Evolutionary conservation across 331 rosid genomes (phyloP).

Genomic region (Stylosanthes scabra): DNA sequence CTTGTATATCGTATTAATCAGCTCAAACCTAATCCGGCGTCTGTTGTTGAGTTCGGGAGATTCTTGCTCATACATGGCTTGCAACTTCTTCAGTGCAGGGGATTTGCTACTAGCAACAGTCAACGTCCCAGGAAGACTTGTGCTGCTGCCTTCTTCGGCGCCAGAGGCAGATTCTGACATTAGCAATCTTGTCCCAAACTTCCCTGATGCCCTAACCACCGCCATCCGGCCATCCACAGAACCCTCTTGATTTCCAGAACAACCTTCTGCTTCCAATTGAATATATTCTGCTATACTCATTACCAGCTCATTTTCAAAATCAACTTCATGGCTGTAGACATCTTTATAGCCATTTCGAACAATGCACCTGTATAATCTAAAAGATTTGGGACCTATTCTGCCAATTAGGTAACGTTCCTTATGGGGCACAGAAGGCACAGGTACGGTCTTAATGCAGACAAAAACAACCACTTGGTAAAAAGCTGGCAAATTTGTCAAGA

Average conservation of each 20-base stretch:
- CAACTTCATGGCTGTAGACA: conserved; percentile 57
- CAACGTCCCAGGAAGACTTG: conserved; percentile 48
- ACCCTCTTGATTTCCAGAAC: conserved; percentile 61
- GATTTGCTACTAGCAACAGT: conserved; percentile 73
- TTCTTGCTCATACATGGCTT: conserved; percentile 78
- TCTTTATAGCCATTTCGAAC: conserved; percentile 93
- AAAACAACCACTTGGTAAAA: conserved; percentile 91
- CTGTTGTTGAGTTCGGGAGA: conserved; percentile 57
- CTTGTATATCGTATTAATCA: conserved; percentile 66
- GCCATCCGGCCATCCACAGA: conserved; percentile 82
- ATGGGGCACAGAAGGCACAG: conserved; percentile 78
- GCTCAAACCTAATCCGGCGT: conserved; percentile 62
- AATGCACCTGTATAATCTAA: conserved; percentile 80
- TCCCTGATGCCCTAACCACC: conserved; percentile 83
- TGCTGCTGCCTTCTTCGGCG: conserved; percentile 53
- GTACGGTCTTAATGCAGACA: conserved; percentile 84
- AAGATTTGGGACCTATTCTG: conserved; percentile 89
- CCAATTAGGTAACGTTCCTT: conserved; percentile 87
- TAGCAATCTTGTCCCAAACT: conserved; percentile 72
- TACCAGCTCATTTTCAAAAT: conserved; percentile 87
- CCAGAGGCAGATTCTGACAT: conserved; percentile 56
- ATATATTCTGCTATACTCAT: conserved; percentile 95
- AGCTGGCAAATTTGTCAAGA: conserved; percentile 90
- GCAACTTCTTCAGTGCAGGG: conserved; percentile 64
- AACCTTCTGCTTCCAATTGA: conserved; percentile 91